Percentiles rank a stretch among this genome's conserved stretches.
Conservation (phyloP, 352 stramenopile species). For the Thalassiosira allenii region DNA sequence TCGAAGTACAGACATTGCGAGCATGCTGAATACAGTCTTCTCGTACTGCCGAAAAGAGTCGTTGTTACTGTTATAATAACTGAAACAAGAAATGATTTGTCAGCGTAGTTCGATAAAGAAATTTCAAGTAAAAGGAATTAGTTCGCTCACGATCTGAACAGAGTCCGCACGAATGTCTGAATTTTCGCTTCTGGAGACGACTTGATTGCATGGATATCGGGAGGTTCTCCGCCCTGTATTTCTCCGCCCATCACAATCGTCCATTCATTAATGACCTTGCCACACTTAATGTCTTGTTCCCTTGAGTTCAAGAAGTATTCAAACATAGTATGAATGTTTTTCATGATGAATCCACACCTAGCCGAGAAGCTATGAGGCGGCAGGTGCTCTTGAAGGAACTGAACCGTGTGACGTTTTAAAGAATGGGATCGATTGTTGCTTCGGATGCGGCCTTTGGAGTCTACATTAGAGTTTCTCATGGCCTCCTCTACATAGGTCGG, state of each 20-base stretch:
- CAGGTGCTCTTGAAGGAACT: neutral
- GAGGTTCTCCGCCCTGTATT: neutral
- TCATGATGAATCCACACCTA: neutral
- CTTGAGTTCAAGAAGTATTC: neutral
- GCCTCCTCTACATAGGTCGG: no score
- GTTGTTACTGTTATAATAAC: no score
- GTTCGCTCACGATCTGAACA: neutral
- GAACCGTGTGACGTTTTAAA: neutral
- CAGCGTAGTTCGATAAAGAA: no score
- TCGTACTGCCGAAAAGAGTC: no score
- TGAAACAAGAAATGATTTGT: no score
- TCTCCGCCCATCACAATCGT: neutral
- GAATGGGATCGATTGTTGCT: neutral
- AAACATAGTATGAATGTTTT: slow-evolving; percentile 2
- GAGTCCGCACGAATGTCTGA: neutral
- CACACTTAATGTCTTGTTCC: neutral
- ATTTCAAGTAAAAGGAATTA: neutral
- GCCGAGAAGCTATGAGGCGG: neutral
- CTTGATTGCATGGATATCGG: neutral
- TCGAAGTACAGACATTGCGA: no score
- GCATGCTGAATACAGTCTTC: no score
- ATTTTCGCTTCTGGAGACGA: neutral
- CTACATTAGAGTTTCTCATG: no score
- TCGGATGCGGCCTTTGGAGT: no score
- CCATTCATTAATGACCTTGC: neutral